Conservation (phyloP, 305 asterid species). For the Nicotiana rustica region DNA sequence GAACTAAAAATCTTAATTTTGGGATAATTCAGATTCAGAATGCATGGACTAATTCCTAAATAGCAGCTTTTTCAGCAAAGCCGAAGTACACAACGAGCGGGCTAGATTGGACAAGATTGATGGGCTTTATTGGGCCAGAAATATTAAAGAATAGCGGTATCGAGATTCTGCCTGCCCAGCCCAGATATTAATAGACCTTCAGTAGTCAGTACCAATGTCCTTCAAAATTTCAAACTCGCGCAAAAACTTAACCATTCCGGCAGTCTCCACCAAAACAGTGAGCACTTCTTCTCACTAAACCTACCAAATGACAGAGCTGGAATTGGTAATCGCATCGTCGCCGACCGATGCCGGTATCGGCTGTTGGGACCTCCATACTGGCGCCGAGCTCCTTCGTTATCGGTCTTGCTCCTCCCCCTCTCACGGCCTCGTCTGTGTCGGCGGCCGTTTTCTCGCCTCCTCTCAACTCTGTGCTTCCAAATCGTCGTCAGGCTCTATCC, state of each 20-base stretch:
- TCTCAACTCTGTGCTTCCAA: constrained; percentile 81
- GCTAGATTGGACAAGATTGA: not conserved
- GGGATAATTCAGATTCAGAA: no score
- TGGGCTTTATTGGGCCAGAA: not conserved
- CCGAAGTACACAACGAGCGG: no score
- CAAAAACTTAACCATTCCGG: constrained; percentile 27
- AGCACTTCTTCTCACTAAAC: not conserved
- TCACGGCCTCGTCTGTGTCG: constrained; percentile 74
- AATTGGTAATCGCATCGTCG: constrained; percentile 76
- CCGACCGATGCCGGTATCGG: constrained; percentile 84
- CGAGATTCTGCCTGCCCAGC: not conserved
- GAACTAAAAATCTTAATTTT: no score
- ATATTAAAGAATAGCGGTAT: not conserved
- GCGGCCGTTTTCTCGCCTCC: constrained; percentile 80
- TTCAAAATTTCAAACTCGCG: constrained; percentile 32
- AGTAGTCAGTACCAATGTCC: not conserved
- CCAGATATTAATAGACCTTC: not conserved
- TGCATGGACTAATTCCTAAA: no score
- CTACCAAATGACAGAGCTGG: constrained; percentile 54
- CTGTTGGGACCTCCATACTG: constrained; percentile 89
- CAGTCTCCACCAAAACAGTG: not conserved
- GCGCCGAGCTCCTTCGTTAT: constrained; percentile 69
- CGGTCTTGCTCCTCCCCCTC: constrained; percentile 75
- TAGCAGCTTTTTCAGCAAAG: no score
- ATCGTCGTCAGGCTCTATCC: constrained; percentile 68